Evolutionary conservation across 1,284 basidiomycete genomes (phyloP).

Genomic region (Puccinia hordei): DNA sequence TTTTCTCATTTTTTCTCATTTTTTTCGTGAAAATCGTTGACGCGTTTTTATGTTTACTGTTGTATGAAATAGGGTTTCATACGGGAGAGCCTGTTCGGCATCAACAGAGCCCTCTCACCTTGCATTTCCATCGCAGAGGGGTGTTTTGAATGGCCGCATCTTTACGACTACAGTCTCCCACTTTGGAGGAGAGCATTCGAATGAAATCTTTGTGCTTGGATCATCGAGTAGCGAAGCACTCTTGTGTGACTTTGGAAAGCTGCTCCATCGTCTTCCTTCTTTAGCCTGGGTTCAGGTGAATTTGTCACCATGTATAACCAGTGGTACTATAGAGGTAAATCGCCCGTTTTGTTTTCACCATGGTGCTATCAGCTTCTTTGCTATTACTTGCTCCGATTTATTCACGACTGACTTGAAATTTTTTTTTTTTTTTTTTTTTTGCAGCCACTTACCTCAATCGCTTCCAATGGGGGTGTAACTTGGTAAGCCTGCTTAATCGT

Average conservation of each 20-base stretch:
- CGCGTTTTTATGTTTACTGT: neutral
- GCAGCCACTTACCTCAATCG: slow-evolving; percentile 20
- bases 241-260: neutral
- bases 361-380: neutral
- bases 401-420: neutral
- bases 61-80: neutral
- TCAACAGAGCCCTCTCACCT: neutral
- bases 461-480: neutral
- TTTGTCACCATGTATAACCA: slow-evolving; percentile 1
- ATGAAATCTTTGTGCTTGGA: neutral
- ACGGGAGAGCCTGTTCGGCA: neutral
- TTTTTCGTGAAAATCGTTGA: no score
- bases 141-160: neutral
- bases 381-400: neutral
- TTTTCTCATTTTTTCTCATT: no score
- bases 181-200: neutral
- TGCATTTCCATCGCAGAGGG: neutral
- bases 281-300: neutral
- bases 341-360: neutral
- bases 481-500: slow-evolving; percentile 3
- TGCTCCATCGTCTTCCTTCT: neutral
- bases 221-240: neutral
- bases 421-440: neutral
- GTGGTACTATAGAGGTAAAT: neutral
- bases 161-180: neutral